A percentile compares a stretch with the other conserved stretches of the same genome.
Evolutionary conservation across 352 stramenopile species (phyloP).

Genomic region (Hyaloperonospora brassicae): DNA sequence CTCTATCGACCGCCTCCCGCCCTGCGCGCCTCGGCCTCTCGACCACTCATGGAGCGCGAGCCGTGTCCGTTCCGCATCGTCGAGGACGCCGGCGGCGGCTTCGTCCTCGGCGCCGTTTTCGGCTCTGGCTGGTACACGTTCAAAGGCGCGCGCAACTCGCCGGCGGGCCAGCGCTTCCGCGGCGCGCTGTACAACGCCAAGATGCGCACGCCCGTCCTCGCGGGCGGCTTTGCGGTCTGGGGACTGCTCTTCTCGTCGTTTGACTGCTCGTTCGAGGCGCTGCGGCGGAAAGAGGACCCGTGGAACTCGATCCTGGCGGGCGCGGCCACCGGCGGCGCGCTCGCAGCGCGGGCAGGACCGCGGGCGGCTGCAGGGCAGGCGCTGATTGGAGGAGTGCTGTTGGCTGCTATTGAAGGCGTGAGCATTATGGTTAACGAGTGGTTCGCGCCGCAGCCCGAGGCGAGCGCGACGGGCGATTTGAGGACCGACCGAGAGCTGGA

Average conservation of each 20-base stretch:
- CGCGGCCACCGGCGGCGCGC: constrained; percentile 92
- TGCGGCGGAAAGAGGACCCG: constrained; percentile 98
- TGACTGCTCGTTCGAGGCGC: constrained; percentile 94
- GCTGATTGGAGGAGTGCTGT: constrained; percentile 91
- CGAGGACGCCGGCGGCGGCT: constrained; percentile 96
- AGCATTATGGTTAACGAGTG: constrained; percentile 93
- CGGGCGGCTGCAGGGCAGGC: constrained; percentile 90
- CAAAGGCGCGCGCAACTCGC: constrained; percentile 92
- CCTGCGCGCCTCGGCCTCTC: background rate
- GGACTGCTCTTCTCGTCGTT: constrained; percentile 96
- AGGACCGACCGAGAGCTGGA: constrained; percentile 56
- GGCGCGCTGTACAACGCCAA: constrained; percentile 91
- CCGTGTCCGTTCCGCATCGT: constrained; percentile 98
- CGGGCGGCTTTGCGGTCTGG: constrained; percentile 92
- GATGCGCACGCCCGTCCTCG: constrained; percentile 91
- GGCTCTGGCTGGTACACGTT: constrained; percentile 95
- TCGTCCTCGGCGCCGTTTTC: constrained; percentile 93
- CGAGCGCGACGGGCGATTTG: constrained; percentile 35
- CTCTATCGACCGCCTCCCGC: background rate
- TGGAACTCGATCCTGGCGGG: constrained; percentile 99
- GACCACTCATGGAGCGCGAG: constrained; percentile 70
- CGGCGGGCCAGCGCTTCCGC: constrained; percentile 84
- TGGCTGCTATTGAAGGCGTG: constrained; percentile 96
- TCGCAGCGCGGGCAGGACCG: constrained; percentile 91
- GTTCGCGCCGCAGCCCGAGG: constrained; percentile 54